These are phyloP conservation scores for Allantophomopsis lycopodina DNA, from an alignment of 2,329 filamentous ascomycete species.

Conservation along the genomic window DNA sequence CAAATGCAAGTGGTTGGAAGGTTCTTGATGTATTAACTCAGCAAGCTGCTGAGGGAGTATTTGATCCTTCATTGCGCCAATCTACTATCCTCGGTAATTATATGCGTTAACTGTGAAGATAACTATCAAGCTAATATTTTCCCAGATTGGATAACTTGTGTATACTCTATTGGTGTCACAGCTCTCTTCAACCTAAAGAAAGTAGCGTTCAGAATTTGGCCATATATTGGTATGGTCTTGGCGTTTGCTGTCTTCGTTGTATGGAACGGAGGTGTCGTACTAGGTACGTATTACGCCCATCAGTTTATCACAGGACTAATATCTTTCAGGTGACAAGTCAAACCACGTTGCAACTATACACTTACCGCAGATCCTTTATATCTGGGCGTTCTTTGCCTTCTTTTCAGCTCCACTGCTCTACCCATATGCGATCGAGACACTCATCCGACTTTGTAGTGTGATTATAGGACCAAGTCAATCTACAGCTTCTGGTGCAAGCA, in stretches of 20 bases:
- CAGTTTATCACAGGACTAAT: not conserved
- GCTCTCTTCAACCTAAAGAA: constrained; percentile 32
- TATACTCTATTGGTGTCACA: constrained; percentile 50
- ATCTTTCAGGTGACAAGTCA: constrained; percentile 66
- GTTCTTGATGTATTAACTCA: constrained; percentile 1
- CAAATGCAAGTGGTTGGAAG: constrained; percentile 4
- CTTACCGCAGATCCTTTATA: constrained; percentile 83
- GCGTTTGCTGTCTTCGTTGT: constrained; percentile 63
- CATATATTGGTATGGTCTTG: constrained; percentile 46
- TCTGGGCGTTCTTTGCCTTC: constrained; percentile 82
- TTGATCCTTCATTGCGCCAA: constrained; percentile 35
- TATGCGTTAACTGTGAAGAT: not conserved
- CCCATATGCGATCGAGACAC: constrained; percentile 29
- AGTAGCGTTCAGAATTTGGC: constrained; percentile 36
- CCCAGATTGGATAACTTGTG: constrained; percentile 38
- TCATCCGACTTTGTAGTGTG: constrained; percentile 12
- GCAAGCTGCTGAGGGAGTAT: constrained; percentile 34
- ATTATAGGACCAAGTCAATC: constrained; percentile 16
- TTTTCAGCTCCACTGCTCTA: constrained; percentile 74
- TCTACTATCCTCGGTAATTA: constrained; percentile 34
- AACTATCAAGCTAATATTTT: constrained; percentile 8
- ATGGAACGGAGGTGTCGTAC: constrained; percentile 85
- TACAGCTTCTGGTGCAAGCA: constrained; percentile 2
- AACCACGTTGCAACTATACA: constrained; percentile 88
- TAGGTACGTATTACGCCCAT: constrained; percentile 42